Conservation (phyloP, 257 asterid species). For the Plectranthus barbatus region DNA sequence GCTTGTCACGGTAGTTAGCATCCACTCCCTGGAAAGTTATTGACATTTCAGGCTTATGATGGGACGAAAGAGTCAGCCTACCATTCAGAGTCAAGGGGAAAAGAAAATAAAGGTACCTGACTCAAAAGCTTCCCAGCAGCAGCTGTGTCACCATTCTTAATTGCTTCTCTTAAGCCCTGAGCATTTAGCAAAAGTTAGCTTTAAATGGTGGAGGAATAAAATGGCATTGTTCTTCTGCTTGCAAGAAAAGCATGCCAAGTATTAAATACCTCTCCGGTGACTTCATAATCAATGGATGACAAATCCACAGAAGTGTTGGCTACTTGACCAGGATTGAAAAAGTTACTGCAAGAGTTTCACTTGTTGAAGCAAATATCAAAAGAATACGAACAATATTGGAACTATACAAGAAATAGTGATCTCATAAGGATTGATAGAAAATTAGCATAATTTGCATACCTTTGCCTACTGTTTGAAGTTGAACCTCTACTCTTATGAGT, state of each 20-base stretch:
- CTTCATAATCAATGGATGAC: constrained; percentile 50
- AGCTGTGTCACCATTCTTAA: constrained; percentile 78
- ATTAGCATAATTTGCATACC: constrained; percentile 36
- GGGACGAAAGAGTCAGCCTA: neutral
- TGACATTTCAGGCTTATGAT: constrained; percentile 8
- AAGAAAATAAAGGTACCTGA: constrained; percentile 46
- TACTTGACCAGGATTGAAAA: constrained; percentile 69
- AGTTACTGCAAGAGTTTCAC: constrained; percentile 52
- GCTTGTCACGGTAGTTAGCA: constrained; percentile 88
- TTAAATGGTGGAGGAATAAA: constrained; percentile 2
- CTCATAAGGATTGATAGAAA: constrained; percentile 5
- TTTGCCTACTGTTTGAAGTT: constrained; percentile 64
- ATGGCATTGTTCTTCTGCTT: neutral
- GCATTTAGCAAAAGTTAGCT: constrained; percentile 18
- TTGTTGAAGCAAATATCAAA: constrained; percentile 10
- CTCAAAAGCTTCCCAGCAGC: constrained; percentile 75
- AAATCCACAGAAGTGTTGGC: constrained; percentile 34
- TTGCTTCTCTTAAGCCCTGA: constrained; percentile 94
- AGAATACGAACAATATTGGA: neutral
- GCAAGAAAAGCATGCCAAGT: neutral
- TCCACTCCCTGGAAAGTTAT: constrained; percentile 64
- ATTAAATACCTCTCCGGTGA: constrained; percentile 79
- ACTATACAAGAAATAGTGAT: neutral
- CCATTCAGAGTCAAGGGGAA: constrained; percentile 12
- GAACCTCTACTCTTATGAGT: constrained; percentile 63